phyloP scores from a whole-genome alignment of 2,329 filamentous ascomycete genomes.

The Colletotrichum gloeosporioides region DNA sequence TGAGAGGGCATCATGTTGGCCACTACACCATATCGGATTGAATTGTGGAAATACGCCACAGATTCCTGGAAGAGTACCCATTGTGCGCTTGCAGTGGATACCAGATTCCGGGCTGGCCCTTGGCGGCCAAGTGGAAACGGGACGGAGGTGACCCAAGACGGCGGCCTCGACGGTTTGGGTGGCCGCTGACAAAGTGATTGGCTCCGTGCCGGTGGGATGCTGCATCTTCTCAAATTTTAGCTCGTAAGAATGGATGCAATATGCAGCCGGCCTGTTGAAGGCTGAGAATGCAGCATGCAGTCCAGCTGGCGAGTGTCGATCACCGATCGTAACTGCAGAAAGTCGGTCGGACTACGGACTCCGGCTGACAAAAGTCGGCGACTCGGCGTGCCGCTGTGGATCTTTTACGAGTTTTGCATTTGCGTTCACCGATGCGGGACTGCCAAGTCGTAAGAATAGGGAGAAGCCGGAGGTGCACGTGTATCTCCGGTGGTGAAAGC shows the following conservation, averaged over 20 bases:
- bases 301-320: not conserved
- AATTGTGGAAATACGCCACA: rapidly evolving
- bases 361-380: not conserved
- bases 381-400: not conserved
- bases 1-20: constrained; percentile 23
- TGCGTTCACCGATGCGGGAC: not conserved
- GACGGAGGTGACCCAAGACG: not conserved
- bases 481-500: not conserved
- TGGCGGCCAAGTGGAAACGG: not conserved
- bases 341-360: not conserved
- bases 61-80: not conserved
- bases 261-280: not conserved
- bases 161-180: not conserved
- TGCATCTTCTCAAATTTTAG: not conserved
- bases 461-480: not conserved
- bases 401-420: not conserved
- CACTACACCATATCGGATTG: constrained; percentile 21
- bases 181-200: not conserved
- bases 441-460: not conserved
- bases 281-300: rapidly evolving
- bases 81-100: not conserved
- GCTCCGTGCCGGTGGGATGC: not conserved
- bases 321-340: not conserved
- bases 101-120: not conserved
- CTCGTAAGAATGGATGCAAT: not conserved